Base-by-base conservation (phyloP, 306 rosid genomes). In the Cicer judaicum region DNA sequence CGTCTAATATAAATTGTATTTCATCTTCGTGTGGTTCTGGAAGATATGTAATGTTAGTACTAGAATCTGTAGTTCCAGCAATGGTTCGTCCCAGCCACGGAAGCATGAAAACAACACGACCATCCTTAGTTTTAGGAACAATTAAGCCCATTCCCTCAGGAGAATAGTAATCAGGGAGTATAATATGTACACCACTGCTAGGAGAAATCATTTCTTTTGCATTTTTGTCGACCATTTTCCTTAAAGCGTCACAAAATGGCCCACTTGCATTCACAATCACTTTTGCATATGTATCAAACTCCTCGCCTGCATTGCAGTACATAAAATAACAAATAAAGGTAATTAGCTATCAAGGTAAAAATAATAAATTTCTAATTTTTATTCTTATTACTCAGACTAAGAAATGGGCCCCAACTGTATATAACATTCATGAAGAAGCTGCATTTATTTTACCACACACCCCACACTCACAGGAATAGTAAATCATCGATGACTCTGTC, bases 1-100 rank as follows among this genome's bases (percentile, higher is more conserved):
- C 98, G 72, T 95, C 98, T 82, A 95, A 82, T 76, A 95, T 95
- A 79, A 95, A 95, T 70, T 88, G 89, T 84, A 95, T 92, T 84
- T 95, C 99, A 83, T 90, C 96, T 81, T 95, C 99, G 70, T 92
- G 97, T 36, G 99, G 99, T 81, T 95, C 99, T 68, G 99, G 99
- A 80, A 92, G 92, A 63, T 79, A 80, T 41, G 98, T 90, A 68
- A 95, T 95, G 52, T 43, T 0, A 7, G 99, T 92, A 82, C 73
- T 89, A 74, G 99, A 95, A 90, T 95, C 99, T 59, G 99, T 92
- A 70, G 99, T 95, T 62, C 99, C 99, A 80, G 99, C 99, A 78
- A 95, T 87, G 39, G 99, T 92, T 73, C 92, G 89, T 76, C 99
- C 99, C 83, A 95, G 86, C 99, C 99, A 95, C 14, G 99, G 99